Base-by-base conservation (phyloP, 169 alveolate species). In the Plasmodium billcollinsi region DNA sequence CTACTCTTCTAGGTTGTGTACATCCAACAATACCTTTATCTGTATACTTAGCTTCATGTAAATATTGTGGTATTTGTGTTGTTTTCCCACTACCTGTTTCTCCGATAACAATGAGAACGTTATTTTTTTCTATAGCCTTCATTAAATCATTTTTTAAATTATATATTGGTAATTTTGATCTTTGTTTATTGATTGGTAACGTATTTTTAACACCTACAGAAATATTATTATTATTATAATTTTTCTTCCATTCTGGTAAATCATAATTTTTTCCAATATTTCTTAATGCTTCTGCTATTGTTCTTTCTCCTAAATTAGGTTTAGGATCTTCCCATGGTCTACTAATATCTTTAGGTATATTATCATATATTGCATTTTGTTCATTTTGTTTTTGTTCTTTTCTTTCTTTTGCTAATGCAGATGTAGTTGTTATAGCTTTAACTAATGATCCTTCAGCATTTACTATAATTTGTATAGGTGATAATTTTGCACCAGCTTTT, bases 81-180 rank as follows among this genome's bases (percentile, higher is more conserved):
- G 99, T 98, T 89, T 98, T 98, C 0, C 99, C 99, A 67, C 99
- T 96, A 12, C 99, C 99, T 2, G 99, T 99, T 92, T 99, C 99
- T 52, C 99, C 99, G 52, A 99, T 98, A 15, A 99, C 99, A 1
- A 99, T 97, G 11, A 98, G 95, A 24, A 97, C 97, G 88, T 98
- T 94, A 74, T 98, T 97, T 21, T 94, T 96, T 4, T 91, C 88
- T 5, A 98, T 96, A 18, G 99, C 99, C 74, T 96, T 96, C 74
- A 98, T 91, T 58, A 99, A 94, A 71, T 97, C 97, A 2, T 96
- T 95, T 69, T 98, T 97, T 54, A 98, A 93, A 67, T 96, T 94
- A 93, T 88, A 98, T 58, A 99, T 98, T 2, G 99, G 99, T 66
- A 99, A 96, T 9, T 97, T 92, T 93, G 96, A 98, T 58, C 99